Base-by-base conservation (phyloP, 805 yeast genomes). In the Saccharomyces mikatae region DNA sequence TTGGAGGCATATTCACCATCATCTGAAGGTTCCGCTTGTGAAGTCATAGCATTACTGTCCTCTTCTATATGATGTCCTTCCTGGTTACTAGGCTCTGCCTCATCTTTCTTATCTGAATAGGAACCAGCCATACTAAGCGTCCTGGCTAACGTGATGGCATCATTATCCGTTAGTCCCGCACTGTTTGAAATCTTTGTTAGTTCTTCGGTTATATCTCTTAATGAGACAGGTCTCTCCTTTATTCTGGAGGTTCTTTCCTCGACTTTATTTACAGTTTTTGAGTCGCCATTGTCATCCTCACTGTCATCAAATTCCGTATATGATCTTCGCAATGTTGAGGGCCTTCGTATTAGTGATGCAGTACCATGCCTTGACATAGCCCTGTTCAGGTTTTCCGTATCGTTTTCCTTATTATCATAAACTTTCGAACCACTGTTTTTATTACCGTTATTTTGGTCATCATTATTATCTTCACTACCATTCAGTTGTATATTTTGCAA, bases 61-160 rank as follows among this genome's bases (percentile, higher is more conserved):
- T 10, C 24, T 28, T 21, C 21, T 13, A 11, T 46, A 24, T 46
- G 27, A 30, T 9, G 6, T 2, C 11, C 22, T 11, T 44, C 9
- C n/a, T 5, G 9, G 32, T 28, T 6, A 26, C 11, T 11, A 6
- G 24, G 5, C 3, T 14, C 13, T 32, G 22, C 1, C 9, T 4
- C n/a, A 22, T 24, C 26, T 41, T 21, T 32, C 4, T 4, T 9
- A 26, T 44, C 41, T 21, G 55, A 76, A 10, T 86, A 85, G 41
- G 84, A 72, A 1, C 88, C 80, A 0, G 84, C 78, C 44, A 87
- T 79, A 1, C 92, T 84, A 50, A 89, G 75, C 1, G 94, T 82
- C 61, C 94, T 74, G 0, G 96, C 96, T 54, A 89, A 74, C 0
- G 94, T 82, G 4, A 84, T 84, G 0, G 96, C 92, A 71, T 88